These are phyloP conservation scores for Umbelopsis ramanniana DNA, from an alignment of 192 early-diverging fungal genomes.

Conservation along the genomic window DNA sequence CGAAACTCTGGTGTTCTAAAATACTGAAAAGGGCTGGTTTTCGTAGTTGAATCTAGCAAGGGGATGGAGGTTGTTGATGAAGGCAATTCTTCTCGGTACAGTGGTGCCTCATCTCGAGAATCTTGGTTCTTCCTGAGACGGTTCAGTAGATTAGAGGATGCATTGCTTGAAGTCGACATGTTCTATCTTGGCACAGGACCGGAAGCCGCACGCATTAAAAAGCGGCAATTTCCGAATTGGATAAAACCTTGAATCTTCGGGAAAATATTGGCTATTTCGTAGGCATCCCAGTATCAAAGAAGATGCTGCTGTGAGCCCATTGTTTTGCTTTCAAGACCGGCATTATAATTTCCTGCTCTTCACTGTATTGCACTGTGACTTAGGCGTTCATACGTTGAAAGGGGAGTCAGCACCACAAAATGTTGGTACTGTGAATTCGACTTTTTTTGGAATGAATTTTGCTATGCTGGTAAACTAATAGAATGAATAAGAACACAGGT, in stretches of 20 bases:
- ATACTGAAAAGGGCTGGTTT: neutral
- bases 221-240: neutral
- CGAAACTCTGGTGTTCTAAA: constrained; percentile 9
- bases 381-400: too few relatives aligned
- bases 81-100: neutral
- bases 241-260: neutral
- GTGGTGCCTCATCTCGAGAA: neutral
- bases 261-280: neutral
- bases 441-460: too few relatives aligned
- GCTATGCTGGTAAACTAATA: too few relatives aligned
- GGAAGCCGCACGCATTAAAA: neutral
- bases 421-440: too few relatives aligned
- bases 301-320: too few relatives aligned
- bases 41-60: neutral
- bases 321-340: too few relatives aligned
- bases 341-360: too few relatives aligned
- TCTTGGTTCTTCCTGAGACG: neutral
- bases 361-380: too few relatives aligned
- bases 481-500: too few relatives aligned
- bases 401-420: too few relatives aligned
- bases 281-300: too few relatives aligned
- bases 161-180: constrained; percentile 16
- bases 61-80: neutral
- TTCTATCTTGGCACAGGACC: constrained; percentile 6
- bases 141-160: neutral